A percentile compares a stretch with the other conserved stretches of the same genome.
Conservation (phyloP, 2,329 filamentous ascomycete genomes). For the Dactylella cylindrospora region DNA sequence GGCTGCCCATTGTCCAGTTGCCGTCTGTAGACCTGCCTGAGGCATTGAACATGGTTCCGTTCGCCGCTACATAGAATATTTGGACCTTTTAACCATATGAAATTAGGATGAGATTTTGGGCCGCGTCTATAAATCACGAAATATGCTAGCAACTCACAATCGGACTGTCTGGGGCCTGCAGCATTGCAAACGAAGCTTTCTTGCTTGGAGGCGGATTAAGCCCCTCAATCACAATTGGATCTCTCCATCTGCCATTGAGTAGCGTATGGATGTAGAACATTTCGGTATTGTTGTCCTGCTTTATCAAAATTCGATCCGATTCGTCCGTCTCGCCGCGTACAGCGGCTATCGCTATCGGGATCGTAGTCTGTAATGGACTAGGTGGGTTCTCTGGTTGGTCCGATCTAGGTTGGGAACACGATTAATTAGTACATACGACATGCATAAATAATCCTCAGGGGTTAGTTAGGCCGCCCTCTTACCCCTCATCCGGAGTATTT, state of each 20-base stretch:
- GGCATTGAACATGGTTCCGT: conserved; percentile 31
- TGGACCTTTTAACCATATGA: no score
- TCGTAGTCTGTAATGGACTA: not conserved
- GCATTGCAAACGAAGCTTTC: conserved; percentile 15
- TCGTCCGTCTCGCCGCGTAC: conserved; percentile 1
- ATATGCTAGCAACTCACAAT: conserved; percentile 16
- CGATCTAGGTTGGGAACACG: not conserved
- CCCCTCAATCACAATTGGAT: conserved; percentile 17
- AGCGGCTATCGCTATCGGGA: conserved; percentile 17
- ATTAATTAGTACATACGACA: not conserved
- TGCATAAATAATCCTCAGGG: not conserved
- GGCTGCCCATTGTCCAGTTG: conserved; percentile 20
- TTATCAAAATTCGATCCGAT: not conserved
- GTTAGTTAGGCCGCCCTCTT: not conserved
- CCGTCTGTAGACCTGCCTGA: conserved; percentile 9
- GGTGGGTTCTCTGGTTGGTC: not conserved
- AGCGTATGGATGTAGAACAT: conserved; percentile 11
- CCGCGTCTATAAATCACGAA: not conserved
- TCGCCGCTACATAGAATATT: conserved; percentile 34
- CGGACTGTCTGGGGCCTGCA: conserved; percentile 17
- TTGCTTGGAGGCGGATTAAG: conserved; percentile 22
- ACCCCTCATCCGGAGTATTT: not conserved
- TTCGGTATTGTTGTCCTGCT: conserved; percentile 24
- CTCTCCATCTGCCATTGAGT: not conserved
- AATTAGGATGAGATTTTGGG: not conserved